Evolutionary conservation across 768 basidiomycete genomes (phyloP).

Genomic region (Paxillus ammoniavirescens): DNA sequence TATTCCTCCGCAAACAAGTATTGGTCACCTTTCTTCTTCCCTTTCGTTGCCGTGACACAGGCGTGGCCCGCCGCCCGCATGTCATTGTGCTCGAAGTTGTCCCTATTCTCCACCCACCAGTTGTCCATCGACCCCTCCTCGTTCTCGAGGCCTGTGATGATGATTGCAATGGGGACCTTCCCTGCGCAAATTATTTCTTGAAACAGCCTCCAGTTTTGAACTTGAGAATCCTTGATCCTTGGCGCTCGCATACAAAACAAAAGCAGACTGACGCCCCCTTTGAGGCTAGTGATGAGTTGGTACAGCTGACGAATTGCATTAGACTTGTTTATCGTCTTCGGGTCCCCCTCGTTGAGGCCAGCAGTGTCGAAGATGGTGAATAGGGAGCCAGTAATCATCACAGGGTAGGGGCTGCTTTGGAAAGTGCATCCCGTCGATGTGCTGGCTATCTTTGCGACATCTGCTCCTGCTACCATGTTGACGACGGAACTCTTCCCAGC

Average conservation of each 20-base stretch:
- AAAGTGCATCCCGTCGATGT: conserved; percentile 21
- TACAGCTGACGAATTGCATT: conserved; percentile 14
- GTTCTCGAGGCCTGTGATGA: conserved; percentile 31
- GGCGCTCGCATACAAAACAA: conserved; percentile 33
- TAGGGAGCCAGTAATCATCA: not conserved
- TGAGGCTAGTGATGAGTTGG: conserved; percentile 25
- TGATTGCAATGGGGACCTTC: conserved; percentile 30
- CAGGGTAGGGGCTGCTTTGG: not conserved
- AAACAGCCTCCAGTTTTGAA: conserved; percentile 20
- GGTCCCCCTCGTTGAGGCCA: conserved; percentile 14
- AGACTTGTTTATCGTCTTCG: not conserved
- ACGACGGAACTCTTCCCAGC: conserved; percentile 18
- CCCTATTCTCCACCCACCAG: too few species aligned
- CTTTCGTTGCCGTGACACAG: conserved; percentile 2
- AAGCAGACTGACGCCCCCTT: conserved; percentile 32
- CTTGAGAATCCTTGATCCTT: conserved; percentile 6
- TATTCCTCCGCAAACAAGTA: conserved; percentile 23
- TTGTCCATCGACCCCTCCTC: too few species aligned
- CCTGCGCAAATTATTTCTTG: conserved; percentile 30
- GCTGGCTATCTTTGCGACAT: not conserved
- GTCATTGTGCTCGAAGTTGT: too few species aligned
- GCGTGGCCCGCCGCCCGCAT: too few species aligned
- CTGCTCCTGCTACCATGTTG: conserved; percentile 32
- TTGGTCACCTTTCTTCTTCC: conserved; percentile 10
- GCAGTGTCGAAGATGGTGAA: conserved; percentile 1